Conservation (phyloP, 2,329 filamentous ascomycete species). For the Aspergillus sp. region DNA sequence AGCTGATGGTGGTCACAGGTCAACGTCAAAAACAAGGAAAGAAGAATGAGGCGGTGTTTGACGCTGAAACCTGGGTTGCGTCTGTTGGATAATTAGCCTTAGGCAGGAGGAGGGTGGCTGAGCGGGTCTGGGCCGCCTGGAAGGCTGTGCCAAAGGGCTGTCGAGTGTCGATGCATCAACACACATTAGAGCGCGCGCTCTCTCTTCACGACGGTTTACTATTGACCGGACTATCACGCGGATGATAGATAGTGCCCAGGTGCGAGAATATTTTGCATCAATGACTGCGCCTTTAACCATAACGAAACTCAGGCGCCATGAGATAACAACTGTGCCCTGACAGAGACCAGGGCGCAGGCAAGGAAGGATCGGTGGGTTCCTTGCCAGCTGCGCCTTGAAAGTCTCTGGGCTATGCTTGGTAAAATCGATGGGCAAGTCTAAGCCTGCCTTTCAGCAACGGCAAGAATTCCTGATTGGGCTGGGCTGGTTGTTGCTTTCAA, state of each 20-base stretch:
- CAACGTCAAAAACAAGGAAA: neutral
- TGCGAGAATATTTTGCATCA: no score
- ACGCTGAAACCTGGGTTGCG: slow-evolving; percentile 14
- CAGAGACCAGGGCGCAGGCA: neutral
- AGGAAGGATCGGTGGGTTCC: neutral
- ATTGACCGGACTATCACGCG: neutral
- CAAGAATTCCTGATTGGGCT: no score
- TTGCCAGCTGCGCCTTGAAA: neutral
- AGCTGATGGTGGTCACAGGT: neutral
- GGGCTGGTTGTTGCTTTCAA: neutral
- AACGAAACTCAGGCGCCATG: no score
- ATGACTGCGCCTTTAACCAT: no score
- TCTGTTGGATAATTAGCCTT: slow-evolving; percentile 1
- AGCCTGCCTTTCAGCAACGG: no score
- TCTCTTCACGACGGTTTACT: neutral
- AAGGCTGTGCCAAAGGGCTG: neutral
- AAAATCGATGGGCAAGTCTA: no score
- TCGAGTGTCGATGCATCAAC: neutral
- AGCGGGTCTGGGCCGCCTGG: neutral
- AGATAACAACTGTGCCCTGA: no score
- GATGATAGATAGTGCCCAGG: neutral
- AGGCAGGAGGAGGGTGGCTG: neutral
- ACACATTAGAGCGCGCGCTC: no score
- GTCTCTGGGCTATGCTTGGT: no score
- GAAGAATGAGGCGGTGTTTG: slow-evolving; percentile 16